Conservation (phyloP, 352 stramenopile species). For the Globisporangium megalacanthum region DNA sequence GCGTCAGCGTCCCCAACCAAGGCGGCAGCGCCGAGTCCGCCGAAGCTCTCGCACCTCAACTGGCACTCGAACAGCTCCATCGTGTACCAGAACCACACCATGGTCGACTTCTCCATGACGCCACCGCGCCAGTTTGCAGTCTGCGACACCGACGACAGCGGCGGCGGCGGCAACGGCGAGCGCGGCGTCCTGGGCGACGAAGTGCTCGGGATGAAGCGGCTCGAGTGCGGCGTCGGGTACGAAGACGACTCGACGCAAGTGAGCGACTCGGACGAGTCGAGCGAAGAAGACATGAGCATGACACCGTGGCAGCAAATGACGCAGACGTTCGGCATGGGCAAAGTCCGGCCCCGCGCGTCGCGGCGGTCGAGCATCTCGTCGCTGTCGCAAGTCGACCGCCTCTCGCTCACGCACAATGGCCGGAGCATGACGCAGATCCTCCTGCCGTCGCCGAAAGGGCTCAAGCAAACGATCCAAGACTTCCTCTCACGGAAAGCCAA, state of each 20-base stretch:
- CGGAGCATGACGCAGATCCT: slow-evolving; percentile 36
- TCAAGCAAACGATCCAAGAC: slow-evolving; percentile 59
- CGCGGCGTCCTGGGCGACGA: slow-evolving; percentile 35
- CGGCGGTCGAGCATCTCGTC: slow-evolving; percentile 59
- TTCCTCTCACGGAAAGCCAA: slow-evolving; percentile 62
- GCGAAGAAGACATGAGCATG: slow-evolving; percentile 72
- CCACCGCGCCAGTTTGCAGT: slow-evolving; percentile 32
- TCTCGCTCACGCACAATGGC: slow-evolving; percentile 41
- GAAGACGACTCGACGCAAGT: slow-evolving; percentile 79
- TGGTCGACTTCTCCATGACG: slow-evolving; percentile 45
- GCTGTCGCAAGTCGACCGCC: slow-evolving; percentile 53
- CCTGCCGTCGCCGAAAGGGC: slow-evolving; percentile 37
- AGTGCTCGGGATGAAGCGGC: slow-evolving; percentile 47
- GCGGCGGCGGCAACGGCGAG: slow-evolving; percentile 4
- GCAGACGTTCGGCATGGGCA: slow-evolving; percentile 74
- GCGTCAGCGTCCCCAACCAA: neutral
- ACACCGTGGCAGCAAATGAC: slow-evolving; percentile 85
- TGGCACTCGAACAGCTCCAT: slow-evolving; percentile 16
- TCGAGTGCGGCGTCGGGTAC: slow-evolving; percentile 72
- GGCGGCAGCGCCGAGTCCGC: neutral
- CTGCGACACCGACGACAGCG: slow-evolving; percentile 3
- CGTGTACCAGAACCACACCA: slow-evolving; percentile 16
- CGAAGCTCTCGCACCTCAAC: slow-evolving; percentile 3
- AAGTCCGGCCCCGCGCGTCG: slow-evolving; percentile 27
- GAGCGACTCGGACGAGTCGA: slow-evolving; percentile 76